Percentiles rank a stretch among this genome's conserved stretches.
phyloP scores from a whole-genome alignment of 371 early-diverging fungal genomes.

The Saksenaea vasiformis region DNA sequence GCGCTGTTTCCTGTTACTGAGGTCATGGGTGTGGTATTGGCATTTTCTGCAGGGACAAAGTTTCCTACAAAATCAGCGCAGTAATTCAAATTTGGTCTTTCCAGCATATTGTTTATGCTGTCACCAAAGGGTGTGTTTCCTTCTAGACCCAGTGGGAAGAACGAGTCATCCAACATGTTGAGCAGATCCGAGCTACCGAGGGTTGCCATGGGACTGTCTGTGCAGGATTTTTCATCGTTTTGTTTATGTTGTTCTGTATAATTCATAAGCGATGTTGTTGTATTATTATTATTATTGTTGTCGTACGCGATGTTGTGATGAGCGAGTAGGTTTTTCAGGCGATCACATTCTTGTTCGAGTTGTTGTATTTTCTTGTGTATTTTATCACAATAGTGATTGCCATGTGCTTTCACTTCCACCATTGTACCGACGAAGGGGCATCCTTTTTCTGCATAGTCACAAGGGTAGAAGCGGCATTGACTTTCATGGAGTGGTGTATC shows the following conservation, averaged over 20 bases:
- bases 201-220: neutral
- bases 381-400: constrained; percentile 43
- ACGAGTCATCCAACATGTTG: neutral
- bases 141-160: neutral
- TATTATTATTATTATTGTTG: no score
- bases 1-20: neutral
- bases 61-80: constrained; percentile 6
- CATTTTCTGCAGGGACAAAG: neutral
- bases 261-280: neutral
- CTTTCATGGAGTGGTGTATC: constrained; percentile 34
- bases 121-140: neutral
- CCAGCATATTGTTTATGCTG: neutral
- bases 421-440: constrained; percentile 43
- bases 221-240: constrained; percentile 1
- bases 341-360: constrained; percentile 35
- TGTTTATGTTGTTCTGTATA: constrained; percentile 1
- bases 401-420: constrained; percentile 31
- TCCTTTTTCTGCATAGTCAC: constrained; percentile 39
- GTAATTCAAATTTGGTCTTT: neutral
- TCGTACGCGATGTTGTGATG: neutral
- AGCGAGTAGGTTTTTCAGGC: constrained; percentile 19
- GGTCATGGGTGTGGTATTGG: neutral
- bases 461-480: constrained; percentile 42
- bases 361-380: constrained; percentile 35
- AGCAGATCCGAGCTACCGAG: neutral